Percentiles rank a stretch among this genome's conserved stretches.
Evolutionary conservation across 495 filamentous ascomycete species (phyloP).

Genomic region (Letharia lupina): DNA sequence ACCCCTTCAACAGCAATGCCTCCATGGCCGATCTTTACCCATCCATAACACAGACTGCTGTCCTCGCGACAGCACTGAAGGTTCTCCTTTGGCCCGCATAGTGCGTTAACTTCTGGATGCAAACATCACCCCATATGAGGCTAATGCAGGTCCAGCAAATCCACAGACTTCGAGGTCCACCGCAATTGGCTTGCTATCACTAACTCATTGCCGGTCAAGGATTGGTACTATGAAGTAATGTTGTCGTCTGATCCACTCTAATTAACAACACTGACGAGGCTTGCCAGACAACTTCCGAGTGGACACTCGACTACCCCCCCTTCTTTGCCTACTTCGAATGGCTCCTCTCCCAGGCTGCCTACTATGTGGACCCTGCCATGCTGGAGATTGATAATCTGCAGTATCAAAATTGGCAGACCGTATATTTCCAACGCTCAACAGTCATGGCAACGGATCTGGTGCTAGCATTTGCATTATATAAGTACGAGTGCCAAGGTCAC

Average conservation of each 20-base stretch:
- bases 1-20: conserved; percentile 18
- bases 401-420: conserved; percentile 83
- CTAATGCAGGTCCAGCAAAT: conserved; percentile 57
- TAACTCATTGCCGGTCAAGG: conserved; percentile 71
- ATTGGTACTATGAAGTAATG: conserved; percentile 87
- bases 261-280: conserved; percentile 9
- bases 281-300: conserved; percentile 79
- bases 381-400: conserved; percentile 68
- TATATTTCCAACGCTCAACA: conserved; percentile 84
- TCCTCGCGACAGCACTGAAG: conserved; percentile 85
- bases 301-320: conserved; percentile 97
- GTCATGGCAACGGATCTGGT: conserved; percentile 84
- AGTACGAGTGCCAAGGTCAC: conserved; percentile 39
- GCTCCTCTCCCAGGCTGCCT: conserved; percentile 74
- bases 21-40: conserved; percentile 77
- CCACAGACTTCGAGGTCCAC: conserved; percentile 98
- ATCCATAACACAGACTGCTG: conserved; percentile 75
- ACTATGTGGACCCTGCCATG: conserved; percentile 70
- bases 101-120: conserved; percentile 45
- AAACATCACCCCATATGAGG: neutral
- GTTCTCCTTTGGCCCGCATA: conserved; percentile 92
- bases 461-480: conserved; percentile 72
- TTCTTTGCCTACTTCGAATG: conserved; percentile 98
- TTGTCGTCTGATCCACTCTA: neutral
- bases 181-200: conserved; percentile 97